Conservation (phyloP, 192 early-diverging fungal genomes). For the Entophlyctis luteolus region DNA sequence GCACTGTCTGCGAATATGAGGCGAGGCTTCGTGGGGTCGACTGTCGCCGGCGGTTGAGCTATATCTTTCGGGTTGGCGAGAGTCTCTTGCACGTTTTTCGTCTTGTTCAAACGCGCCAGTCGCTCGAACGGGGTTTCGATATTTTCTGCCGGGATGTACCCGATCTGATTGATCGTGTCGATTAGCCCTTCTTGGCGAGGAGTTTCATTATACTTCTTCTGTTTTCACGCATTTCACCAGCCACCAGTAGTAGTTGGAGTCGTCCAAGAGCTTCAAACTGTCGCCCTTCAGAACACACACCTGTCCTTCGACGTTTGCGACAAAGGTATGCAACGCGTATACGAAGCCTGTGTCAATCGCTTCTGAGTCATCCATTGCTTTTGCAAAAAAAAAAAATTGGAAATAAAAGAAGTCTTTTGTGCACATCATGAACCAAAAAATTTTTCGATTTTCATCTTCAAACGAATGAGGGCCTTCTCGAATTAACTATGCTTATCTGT, state of each 20-base stretch:
- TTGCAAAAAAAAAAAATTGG: too few relatives aligned
- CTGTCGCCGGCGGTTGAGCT: conserved; percentile 17
- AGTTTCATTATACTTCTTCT: conserved; percentile 47
- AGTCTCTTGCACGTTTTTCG: conserved; percentile 59
- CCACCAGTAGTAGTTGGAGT: conserved; percentile 82
- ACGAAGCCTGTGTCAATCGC: conserved; percentile 72
- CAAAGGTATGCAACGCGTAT: conserved; percentile 83
- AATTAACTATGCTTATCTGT: too few relatives aligned
- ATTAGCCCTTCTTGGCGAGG: background rate
- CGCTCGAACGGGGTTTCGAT: conserved; percentile 82
- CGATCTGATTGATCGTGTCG: conserved; percentile 50
- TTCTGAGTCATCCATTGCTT: conserved; percentile 25
- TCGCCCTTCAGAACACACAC: conserved; percentile 76
- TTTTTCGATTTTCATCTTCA: too few relatives aligned
- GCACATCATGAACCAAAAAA: too few relatives aligned
- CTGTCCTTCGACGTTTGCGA: conserved; percentile 79
- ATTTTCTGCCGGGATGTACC: conserved; percentile 87
- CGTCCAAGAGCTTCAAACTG: conserved; percentile 73
- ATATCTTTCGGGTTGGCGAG: background rate
- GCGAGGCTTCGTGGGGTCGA: conserved; percentile 23
- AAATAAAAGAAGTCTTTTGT: too few relatives aligned
- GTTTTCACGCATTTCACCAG: conserved; percentile 58
- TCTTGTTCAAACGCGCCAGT: conserved; percentile 72
- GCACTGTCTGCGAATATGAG: conserved; percentile 35
- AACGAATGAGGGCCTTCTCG: too few relatives aligned